Percentiles rank a stretch among this genome's conserved stretches.
Evolutionary conservation across 2,329 filamentous ascomycete species (phyloP).

Genomic region (Epichloe amarillans): DNA sequence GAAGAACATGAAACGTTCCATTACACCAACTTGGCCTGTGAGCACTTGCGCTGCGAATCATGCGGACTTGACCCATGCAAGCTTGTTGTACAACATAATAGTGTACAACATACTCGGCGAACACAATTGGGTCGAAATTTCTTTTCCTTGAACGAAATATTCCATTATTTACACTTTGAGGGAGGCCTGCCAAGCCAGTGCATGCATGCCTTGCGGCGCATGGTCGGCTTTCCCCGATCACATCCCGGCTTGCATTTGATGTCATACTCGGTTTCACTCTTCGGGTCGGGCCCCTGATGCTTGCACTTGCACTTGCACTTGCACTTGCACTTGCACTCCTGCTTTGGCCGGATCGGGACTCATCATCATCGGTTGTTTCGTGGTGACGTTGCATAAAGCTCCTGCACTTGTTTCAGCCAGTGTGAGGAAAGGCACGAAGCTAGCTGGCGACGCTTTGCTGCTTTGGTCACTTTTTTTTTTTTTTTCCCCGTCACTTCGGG

Average conservation of each 20-base stretch:
- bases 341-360: too few species aligned
- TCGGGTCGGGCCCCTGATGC: neutral
- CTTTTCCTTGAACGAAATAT: too few species aligned
- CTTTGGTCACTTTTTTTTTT: too few species aligned
- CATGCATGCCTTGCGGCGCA: neutral
- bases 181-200: too few species aligned
- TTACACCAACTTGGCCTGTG: neutral
- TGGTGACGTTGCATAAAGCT: neutral
- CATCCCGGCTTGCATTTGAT: neutral
- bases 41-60: neutral
- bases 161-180: too few species aligned
- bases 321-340: too few species aligned
- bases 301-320: too few species aligned
- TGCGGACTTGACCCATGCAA: neutral
- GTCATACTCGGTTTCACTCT: too few species aligned
- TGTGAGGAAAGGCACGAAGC: neutral
- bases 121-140: neutral
- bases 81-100: neutral
- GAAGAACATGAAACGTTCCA: neutral
- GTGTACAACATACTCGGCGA: neutral
- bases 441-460: neutral
- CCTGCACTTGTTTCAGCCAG: neutral
- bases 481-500: too few species aligned
- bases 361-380: neutral
- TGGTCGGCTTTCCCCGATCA: neutral